Base-by-base conservation (phyloP, 225 moss, liverwort and hornwort genomes). In the Physcomitrellopsis africana region DNA sequence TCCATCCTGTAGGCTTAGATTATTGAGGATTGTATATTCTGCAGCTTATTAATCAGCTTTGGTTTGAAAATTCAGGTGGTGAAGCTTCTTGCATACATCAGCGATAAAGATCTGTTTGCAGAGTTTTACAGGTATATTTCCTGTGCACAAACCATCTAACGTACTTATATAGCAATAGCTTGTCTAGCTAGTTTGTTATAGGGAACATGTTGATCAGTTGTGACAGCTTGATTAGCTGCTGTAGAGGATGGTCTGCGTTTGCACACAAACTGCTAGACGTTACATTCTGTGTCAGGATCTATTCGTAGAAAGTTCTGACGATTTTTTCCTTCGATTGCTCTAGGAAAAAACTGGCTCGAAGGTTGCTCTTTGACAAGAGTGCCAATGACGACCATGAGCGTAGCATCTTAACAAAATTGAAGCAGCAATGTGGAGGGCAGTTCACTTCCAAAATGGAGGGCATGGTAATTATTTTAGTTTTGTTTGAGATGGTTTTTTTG, bases 401-500 rank as follows among this genome's bases (percentile, higher is more conserved):
- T n/a, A 87, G 79, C 68, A 89, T 89, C 41, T 53, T 92, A 43
- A 84, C 86, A 12, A 89, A 88, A 77, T 81, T 92, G 62, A 89
- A 92, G 77, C 87, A 92, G 55, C 87, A 89, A 46, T 81, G 89
- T 60, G 87, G 87, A 59, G 84, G 84, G 11, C 87, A 89, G 63
- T 87, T 89, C 23, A 89, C 89, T 0, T 87, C 87, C 8, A 89
- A 86, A 70, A 92, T 92, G 89, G 92, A 89, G 56, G 87, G 89
- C 60, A 92, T 89, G 86, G 87, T 86, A 74, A 24, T 8, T 51
- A 17, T 13, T 13, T 51, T 17, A 51, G 13, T 17, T 17, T 37
- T 37, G 32, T 37, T 37, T 37, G 32, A 37, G 32, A 37, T 37
- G 51, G 14, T 51, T 37, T 37, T 12, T 12, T 12, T 6, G 32